These are phyloP conservation scores for Cystodermella granulosa DNA, from an alignment of 1,284 basidiomycete genomes.

Conservation along the genomic window DNA sequence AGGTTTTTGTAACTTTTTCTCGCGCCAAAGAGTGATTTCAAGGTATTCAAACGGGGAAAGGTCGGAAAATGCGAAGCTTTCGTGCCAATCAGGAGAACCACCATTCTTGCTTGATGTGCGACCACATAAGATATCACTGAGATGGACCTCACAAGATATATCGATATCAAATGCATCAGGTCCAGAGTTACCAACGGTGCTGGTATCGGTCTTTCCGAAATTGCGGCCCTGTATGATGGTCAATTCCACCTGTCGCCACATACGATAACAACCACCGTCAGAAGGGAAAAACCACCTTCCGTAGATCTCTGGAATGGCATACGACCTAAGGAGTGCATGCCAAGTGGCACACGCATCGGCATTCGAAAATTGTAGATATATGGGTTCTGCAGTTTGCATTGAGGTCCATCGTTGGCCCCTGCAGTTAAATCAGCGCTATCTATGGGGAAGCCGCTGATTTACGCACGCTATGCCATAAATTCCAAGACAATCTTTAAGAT, in stretches of 20 bases:
- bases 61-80: slow-evolving; percentile 66
- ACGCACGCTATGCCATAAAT: slow-evolving; percentile 58
- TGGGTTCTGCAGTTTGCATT: slow-evolving; percentile 53
- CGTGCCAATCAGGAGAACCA: slow-evolving; percentile 70
- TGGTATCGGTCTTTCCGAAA: slow-evolving; percentile 43
- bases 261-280: slow-evolving; percentile 72
- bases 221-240: slow-evolving; percentile 65
- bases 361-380: slow-evolving; percentile 64
- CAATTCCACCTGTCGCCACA: slow-evolving; percentile 77
- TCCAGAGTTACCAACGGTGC: slow-evolving; percentile 13
- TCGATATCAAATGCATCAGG: slow-evolving; percentile 51
- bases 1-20: slow-evolving; percentile 59
- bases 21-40: slow-evolving; percentile 59
- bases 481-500: slow-evolving; percentile 63
- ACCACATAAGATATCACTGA: slow-evolving; percentile 61
- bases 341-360: slow-evolving; percentile 60
- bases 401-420: slow-evolving; percentile 62
- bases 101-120: slow-evolving; percentile 65
- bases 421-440: slow-evolving; percentile 1
- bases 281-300: slow-evolving; percentile 53
- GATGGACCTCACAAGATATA: slow-evolving; percentile 63
- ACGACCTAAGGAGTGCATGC: slow-evolving; percentile 70
- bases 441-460: slow-evolving; percentile 5
- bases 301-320: slow-evolving; percentile 71
- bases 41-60: slow-evolving; percentile 67